Evolutionary conservation across 768 basidiomycete genomes (phyloP).

Genomic region (Lactarius sp.): DNA sequence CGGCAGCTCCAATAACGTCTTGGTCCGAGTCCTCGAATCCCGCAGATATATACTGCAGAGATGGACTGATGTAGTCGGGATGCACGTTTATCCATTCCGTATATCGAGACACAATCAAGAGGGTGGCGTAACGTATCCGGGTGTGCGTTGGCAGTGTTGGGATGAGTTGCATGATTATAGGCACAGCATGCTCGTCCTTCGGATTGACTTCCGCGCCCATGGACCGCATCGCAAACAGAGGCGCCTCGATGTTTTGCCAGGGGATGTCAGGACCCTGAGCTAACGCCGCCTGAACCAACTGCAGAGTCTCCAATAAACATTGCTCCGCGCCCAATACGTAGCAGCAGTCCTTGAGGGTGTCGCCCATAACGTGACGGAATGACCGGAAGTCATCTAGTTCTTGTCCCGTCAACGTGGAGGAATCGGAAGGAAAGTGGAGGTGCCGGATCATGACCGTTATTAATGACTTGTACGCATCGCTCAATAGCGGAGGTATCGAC

Average conservation of each 20-base stretch:
- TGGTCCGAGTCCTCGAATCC: constrained; percentile 79
- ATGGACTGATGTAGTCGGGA: constrained; percentile 77
- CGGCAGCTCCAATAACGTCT: constrained; percentile 90
- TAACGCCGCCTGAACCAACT: constrained; percentile 72
- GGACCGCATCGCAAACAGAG: constrained; percentile 93
- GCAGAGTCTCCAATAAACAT: constrained; percentile 78
- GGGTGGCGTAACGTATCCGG: constrained; percentile 88
- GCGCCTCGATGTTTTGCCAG: constrained; percentile 98
- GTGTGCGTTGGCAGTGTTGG: constrained; percentile 87
- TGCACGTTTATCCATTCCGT: constrained; percentile 95
- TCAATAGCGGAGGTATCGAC: constrained; percentile 67
- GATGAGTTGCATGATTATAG: constrained; percentile 93
- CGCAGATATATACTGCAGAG: constrained; percentile 85
- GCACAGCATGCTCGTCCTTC: constrained; percentile 78
- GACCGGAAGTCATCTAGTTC: constrained; percentile 91
- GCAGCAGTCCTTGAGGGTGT: constrained; percentile 98
- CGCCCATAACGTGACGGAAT: constrained; percentile 98
- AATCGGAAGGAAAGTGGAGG: constrained; percentile 83
- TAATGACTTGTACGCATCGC: constrained; percentile 78
- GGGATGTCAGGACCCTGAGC: constrained; percentile 51
- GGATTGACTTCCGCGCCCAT: constrained; percentile 95
- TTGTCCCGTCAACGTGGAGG: constrained; percentile 59
- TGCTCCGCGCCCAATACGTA: constrained; percentile 82
- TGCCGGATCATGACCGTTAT: constrained; percentile 85
- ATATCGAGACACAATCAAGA: constrained; percentile 92